A percentile compares a stretch with the other conserved stretches of the same genome.
Evolutionary conservation across 805 yeast genomes (phyloP).

Genomic region (Hanseniaspora singularis): DNA sequence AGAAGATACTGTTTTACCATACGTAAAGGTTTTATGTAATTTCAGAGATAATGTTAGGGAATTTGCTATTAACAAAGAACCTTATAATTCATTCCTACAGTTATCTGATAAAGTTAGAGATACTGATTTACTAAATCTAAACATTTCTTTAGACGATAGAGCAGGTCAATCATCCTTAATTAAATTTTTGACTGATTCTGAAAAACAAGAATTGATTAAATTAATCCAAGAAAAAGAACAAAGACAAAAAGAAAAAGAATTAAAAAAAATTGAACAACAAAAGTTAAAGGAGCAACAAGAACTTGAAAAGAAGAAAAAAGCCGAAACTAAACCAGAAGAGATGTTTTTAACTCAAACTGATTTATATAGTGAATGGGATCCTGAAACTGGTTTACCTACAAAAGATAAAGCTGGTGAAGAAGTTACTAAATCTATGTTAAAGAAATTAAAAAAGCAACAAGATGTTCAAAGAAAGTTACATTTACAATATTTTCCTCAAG

Average conservation of each 20-base stretch:
- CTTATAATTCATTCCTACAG: constrained; percentile 42
- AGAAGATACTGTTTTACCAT: constrained; percentile 72
- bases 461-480: constrained; percentile 74
- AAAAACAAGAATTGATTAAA: constrained; percentile 49
- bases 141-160: constrained; percentile 83
- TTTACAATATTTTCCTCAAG: constrained; percentile 40
- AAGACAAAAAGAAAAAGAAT: constrained; percentile 40
- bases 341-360: constrained; percentile 50
- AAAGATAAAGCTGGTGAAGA: constrained; percentile 69
- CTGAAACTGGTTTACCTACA: constrained; percentile 60
- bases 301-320: constrained; percentile 49
- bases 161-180: constrained; percentile 67
- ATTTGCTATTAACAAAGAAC: constrained; percentile 53
- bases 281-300: constrained; percentile 51
- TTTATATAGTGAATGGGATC: constrained; percentile 67
- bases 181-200: constrained; percentile 62
- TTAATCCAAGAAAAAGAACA: constrained; percentile 47
- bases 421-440: constrained; percentile 69
- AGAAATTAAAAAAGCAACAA: constrained; percentile 68
- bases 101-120: constrained; percentile 68
- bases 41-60: constrained; percentile 76
- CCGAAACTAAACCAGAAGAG: constrained; percentile 56
- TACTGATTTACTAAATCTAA: constrained; percentile 56
- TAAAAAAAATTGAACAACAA: constrained; percentile 44
- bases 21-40: constrained; percentile 57